Evolutionary conservation across 2,329 filamentous ascomycete genomes (phyloP), one percentile per base, ranked within the genome.

Genomic region (Verticillium nubilum): DNA sequence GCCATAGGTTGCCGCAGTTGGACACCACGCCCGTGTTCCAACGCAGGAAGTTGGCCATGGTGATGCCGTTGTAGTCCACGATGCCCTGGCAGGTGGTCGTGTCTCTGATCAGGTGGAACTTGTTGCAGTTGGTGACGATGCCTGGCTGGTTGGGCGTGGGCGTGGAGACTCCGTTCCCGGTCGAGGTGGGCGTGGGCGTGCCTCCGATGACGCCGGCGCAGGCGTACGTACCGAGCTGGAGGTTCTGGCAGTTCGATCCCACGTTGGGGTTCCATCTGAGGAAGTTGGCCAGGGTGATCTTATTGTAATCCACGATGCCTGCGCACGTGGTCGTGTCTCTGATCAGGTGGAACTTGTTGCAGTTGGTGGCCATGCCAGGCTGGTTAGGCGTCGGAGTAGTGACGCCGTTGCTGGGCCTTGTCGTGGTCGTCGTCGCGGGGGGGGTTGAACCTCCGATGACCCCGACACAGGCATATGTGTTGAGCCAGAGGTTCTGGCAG

Each of bases 251-350:
- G 26, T 54, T 50, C 1, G 15, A 35, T 5, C 60, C 60, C 2
- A 61, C 62, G 3, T 27, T 23, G 4, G 62, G 60, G 37, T 68
- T 69, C 67, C 65, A 68, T 33, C n/a, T 37, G 5, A 50, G 63
- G 28, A 74, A 67, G 10, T 71, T 52, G 5, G 62, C 56, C 5
- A 68, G 42, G 0, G 64, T 53, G 52, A 73, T 68, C 7, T 62
- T 59, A 2, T 68, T 59, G 7, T 57, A 54, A 0, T 57, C 33
- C 13, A 66, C 64, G 26, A 74, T 71, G 0, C 53, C 59, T 9
- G 42, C 56, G 50, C 71, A 74, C 4, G 53, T 61, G 5, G 70
- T 65, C 1, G 63, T 67, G 0, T 15, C 52, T 2, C 60, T 27
- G 12, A 65, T 59, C 15, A 57, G 33, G 29, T 66, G 60, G 26